Conservation (phyloP, 805 yeast genomes). For the Zygotorulaspora danielsina region DNA sequence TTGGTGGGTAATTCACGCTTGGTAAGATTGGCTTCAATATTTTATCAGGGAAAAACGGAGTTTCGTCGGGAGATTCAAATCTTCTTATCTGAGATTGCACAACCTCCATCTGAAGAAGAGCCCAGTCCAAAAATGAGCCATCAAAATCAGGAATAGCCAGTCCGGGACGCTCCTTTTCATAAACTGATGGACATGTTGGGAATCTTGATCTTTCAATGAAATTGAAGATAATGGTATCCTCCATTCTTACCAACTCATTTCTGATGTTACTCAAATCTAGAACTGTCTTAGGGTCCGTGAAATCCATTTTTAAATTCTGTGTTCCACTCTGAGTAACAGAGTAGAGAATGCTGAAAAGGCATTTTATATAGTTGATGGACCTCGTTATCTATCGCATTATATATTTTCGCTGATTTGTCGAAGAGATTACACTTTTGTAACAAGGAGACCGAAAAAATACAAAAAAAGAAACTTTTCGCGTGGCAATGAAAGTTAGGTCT, state of each 20-base stretch:
- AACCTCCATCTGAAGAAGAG: conserved; percentile 68
- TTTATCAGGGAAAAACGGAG: conserved; percentile 75
- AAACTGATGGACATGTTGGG: conserved; percentile 68
- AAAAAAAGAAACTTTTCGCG: too few species aligned
- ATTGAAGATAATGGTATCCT: conserved; percentile 89
- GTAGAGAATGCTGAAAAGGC: too few species aligned
- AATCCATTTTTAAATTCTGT: conserved; percentile 64
- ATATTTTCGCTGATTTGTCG: too few species aligned
- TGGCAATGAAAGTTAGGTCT: too few species aligned
- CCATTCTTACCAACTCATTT: conserved; percentile 83
- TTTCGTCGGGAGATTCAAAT: conserved; percentile 91
- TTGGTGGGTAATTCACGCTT: conserved; percentile 67
- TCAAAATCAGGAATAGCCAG: conserved; percentile 61
- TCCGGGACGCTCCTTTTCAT: conserved; percentile 45
- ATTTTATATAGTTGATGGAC: too few species aligned
- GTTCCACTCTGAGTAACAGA: not conserved
- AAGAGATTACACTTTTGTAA: too few species aligned
- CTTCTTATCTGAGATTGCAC: conserved; percentile 78
- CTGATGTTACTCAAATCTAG: conserved; percentile 79
- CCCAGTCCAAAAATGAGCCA: conserved; percentile 87
- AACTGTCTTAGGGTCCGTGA: conserved; percentile 75
- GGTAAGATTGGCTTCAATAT: conserved; percentile 72
- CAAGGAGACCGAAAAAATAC: too few species aligned
- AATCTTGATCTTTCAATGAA: conserved; percentile 93
- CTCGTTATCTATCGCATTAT: too few species aligned